Conservation (phyloP, 1,284 basidiomycete genomes). For the Mycocalia duriaeana region DNA sequence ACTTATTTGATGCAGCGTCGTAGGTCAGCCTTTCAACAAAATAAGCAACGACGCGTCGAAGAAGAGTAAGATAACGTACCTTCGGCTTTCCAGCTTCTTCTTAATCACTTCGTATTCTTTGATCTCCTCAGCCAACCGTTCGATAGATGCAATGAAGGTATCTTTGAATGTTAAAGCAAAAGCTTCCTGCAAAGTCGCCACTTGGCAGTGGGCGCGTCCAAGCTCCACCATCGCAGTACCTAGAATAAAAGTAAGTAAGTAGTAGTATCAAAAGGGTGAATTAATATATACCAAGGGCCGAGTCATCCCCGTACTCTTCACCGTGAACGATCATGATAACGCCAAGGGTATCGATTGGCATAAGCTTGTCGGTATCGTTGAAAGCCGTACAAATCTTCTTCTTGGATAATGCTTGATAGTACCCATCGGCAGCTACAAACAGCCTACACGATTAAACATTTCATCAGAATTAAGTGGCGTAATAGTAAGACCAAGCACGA, state of each 20-base stretch:
- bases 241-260: slow-evolving; percentile 18
- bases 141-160: slow-evolving; percentile 63
- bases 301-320: slow-evolving; percentile 72
- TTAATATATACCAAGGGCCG: slow-evolving; percentile 54
- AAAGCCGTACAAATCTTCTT: slow-evolving; percentile 58
- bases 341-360: slow-evolving; percentile 74
- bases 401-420: slow-evolving; percentile 59
- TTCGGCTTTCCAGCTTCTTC: slow-evolving; percentile 78
- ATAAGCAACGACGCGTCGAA: background rate
- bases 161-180: slow-evolving; percentile 68
- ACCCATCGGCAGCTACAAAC: slow-evolving; percentile 54
- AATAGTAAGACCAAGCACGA: slow-evolving; percentile 19
- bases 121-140: slow-evolving; percentile 59
- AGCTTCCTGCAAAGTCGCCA: slow-evolving; percentile 77
- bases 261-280: slow-evolving; percentile 1
- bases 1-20: slow-evolving; percentile 67
- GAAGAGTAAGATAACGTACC: slow-evolving; percentile 36
- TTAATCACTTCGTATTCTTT: slow-evolving; percentile 65
- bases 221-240: slow-evolving; percentile 68
- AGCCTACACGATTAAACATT: slow-evolving; percentile 38
- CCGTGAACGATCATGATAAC: slow-evolving; percentile 84
- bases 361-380: slow-evolving; percentile 57
- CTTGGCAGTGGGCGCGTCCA: slow-evolving; percentile 77
- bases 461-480: background rate
- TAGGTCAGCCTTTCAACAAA: slow-evolving; percentile 53